These are phyloP conservation scores for Moesziomyces sp. DNA, from an alignment of 1,284 basidiomycete species.

Conservation along the genomic window DNA sequence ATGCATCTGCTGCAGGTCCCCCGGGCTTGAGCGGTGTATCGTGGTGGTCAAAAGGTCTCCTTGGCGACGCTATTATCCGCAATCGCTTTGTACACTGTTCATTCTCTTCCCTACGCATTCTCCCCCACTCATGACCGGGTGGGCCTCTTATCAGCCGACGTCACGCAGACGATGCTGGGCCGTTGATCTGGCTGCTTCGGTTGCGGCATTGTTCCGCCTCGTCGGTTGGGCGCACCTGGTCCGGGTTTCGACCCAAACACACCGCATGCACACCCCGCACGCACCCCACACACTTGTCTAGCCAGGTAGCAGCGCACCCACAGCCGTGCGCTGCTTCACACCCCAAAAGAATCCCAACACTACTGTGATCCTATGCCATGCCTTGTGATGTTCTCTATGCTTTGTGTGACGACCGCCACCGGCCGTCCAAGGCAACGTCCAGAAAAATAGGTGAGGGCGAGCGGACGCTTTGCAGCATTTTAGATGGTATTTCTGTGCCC, in stretches of 20 bases:
- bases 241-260: not conserved
- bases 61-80: not conserved
- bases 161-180: not conserved
- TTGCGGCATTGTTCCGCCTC: not conserved
- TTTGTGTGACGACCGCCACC: too few relatives aligned
- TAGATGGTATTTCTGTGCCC: not conserved
- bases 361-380: not conserved
- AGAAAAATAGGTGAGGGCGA: too few relatives aligned
- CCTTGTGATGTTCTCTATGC: not conserved
- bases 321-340: not conserved
- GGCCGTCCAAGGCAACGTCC: too few relatives aligned
- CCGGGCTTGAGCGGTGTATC: too few relatives aligned
- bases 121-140: not conserved
- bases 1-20: not conserved
- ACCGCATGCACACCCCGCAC: not conserved
- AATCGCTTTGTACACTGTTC: not conserved
- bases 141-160: not conserved
- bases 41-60: not conserved
- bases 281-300: not conserved
- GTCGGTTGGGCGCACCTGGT: not conserved
- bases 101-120: not conserved
- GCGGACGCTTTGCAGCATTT: not conserved
- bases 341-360: not conserved
- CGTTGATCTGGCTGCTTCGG: not conserved
- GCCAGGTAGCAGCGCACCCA: not conserved